These are phyloP conservation scores for Nosema muscidifuracis DNA, from an alignment of 371 early-diverging fungal genomes.

Conservation along the genomic window DNA sequence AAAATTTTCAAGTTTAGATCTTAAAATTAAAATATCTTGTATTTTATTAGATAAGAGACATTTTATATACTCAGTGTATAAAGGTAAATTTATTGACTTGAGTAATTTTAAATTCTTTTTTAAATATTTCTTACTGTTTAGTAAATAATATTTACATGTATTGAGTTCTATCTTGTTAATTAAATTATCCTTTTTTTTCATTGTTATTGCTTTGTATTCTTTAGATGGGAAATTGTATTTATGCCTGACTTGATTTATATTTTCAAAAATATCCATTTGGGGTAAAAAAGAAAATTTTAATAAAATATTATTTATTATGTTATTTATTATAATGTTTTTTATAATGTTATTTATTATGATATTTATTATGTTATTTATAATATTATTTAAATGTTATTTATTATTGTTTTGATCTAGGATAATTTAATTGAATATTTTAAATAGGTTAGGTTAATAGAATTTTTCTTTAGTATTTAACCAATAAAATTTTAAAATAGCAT, in stretches of 20 bases:
- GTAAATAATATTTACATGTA: constrained; percentile 20
- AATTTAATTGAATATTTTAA: too few relatives aligned
- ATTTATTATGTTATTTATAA: too few relatives aligned
- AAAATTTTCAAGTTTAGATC: constrained; percentile 3
- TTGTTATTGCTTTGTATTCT: constrained; percentile 2
- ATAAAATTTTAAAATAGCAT: too few relatives aligned
- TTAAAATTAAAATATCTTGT: background rate
- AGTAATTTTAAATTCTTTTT: constrained; percentile 35
- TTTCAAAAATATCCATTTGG: background rate
- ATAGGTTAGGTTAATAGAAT: too few relatives aligned
- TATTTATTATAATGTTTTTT: too few relatives aligned
- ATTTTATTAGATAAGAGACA: background rate
- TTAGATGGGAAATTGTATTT: constrained; percentile 1
- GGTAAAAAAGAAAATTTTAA: background rate
- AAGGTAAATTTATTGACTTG: background rate
- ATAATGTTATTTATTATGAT: too few relatives aligned
- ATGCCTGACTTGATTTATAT: background rate
- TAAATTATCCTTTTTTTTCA: background rate
- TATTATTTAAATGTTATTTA: too few relatives aligned
- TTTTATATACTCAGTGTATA: constrained; percentile 1
- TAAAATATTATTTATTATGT: background rate
- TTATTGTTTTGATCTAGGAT: too few relatives aligned
- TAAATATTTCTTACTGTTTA: constrained; percentile 22
- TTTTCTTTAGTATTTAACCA: too few relatives aligned
- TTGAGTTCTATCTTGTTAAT: constrained; percentile 41